Evolutionary conservation across 2,329 filamentous ascomycete genomes (phyloP).

Genomic region (Paraphaeosphaeria minitans): DNA sequence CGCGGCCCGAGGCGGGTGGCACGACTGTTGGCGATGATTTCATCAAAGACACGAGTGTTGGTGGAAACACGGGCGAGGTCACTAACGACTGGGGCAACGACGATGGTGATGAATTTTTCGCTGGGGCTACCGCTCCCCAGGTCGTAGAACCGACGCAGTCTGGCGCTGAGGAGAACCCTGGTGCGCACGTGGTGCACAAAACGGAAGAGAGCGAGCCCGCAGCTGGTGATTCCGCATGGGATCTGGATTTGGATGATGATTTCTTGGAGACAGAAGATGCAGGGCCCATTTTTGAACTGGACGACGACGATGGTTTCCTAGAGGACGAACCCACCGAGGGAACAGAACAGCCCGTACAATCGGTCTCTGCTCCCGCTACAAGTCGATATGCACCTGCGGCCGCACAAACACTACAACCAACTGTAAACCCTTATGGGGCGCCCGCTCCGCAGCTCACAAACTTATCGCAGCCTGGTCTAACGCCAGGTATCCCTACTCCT

Average conservation of each 20-base stretch:
- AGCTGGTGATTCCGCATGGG: constrained; percentile 81
- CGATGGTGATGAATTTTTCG: constrained; percentile 43
- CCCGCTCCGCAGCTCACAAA: constrained; percentile 57
- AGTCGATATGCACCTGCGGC: constrained; percentile 46
- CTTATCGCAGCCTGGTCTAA: constrained; percentile 46
- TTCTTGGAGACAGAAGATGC: constrained; percentile 60
- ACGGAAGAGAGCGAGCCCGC: constrained; percentile 44
- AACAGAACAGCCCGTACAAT: constrained; percentile 29
- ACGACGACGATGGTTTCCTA: constrained; percentile 84
- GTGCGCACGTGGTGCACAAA: constrained; percentile 25
- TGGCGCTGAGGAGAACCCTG: constrained; percentile 20
- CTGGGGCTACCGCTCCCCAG: constrained; percentile 21
- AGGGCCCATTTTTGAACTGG: constrained; percentile 67
- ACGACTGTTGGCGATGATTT: constrained; percentile 40
- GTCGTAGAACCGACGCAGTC: constrained; percentile 24
- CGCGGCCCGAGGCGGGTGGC: constrained; percentile 33
- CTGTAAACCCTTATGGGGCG: constrained; percentile 56
- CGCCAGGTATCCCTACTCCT: constrained; percentile 23
- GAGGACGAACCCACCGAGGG: constrained; percentile 65
- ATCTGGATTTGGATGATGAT: constrained; percentile 80
- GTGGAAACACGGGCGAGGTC: constrained; percentile 36
- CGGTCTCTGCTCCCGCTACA: constrained; percentile 21
- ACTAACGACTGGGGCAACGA: constrained; percentile 42
- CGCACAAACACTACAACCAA: constrained; percentile 30
- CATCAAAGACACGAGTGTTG: constrained; percentile 37